Percentiles rank a stretch among this genome's conserved stretches.
These are phyloP conservation scores for Globisporangium abappressorium DNA, from an alignment of 352 stramenopile genomes.

Conservation along the genomic window DNA sequence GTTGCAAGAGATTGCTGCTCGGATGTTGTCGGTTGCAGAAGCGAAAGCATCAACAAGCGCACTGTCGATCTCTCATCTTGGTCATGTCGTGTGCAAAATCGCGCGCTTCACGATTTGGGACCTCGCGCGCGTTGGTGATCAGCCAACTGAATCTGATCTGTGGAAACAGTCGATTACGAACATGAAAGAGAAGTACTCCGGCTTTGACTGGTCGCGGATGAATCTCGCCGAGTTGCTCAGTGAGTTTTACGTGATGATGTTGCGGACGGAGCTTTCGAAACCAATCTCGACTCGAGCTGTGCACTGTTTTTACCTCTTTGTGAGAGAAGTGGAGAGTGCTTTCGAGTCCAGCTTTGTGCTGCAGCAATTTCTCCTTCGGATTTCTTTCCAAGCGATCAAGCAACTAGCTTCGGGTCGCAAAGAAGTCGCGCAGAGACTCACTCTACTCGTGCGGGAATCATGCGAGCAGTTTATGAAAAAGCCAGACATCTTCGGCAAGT, in stretches of 20 bases:
- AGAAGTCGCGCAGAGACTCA: conserved; percentile 33
- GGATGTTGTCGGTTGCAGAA: conserved; percentile 50
- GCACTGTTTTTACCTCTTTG: conserved; percentile 66
- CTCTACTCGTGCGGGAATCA: conserved; percentile 51
- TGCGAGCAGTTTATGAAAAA: conserved; percentile 68
- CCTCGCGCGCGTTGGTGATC: conserved; percentile 31
- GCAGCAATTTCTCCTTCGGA: conserved; percentile 65
- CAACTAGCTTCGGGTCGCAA: conserved; percentile 31
- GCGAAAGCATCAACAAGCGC: conserved; percentile 33
- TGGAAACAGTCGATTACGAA: conserved; percentile 47
- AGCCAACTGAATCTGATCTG: conserved; percentile 28
- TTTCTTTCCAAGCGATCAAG: conserved; percentile 68
- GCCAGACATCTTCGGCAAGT: conserved; percentile 72
- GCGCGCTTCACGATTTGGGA: conserved; percentile 58
- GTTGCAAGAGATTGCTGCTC: conserved; percentile 35
- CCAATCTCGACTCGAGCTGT: conserved; percentile 47
- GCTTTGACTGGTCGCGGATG: conserved; percentile 60
- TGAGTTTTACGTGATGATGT: conserved; percentile 59
- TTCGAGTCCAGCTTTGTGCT: conserved; percentile 39
- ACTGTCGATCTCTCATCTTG: conserved; percentile 53
- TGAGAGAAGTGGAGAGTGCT: conserved; percentile 38
- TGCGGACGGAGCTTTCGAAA: conserved; percentile 36
- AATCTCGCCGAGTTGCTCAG: conserved; percentile 61
- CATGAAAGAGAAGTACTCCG: conserved; percentile 67
- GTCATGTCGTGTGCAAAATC: conserved; percentile 68